A percentile compares a stretch with the other conserved stretches of the same genome.
These are phyloP conservation scores for Herpetomonas samuelpessoai DNA, from an alignment of 208 protist genomes.

Conservation along the genomic window DNA sequence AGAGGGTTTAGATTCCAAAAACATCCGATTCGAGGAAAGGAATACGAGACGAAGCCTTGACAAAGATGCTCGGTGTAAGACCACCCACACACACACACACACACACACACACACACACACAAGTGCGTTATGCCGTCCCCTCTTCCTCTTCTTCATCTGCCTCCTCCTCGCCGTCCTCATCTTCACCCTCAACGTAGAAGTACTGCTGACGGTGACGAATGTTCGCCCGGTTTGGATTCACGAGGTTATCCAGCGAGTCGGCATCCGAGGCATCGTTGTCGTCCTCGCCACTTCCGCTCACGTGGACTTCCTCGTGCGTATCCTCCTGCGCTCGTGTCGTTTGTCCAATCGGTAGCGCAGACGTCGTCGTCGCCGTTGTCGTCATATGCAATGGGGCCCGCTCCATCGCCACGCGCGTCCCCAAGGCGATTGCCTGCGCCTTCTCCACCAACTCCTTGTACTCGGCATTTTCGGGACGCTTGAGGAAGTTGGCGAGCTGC, in stretches of 20 bases:
- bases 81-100: too few species aligned
- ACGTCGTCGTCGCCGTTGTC: constrained; percentile 51
- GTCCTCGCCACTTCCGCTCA: neutral
- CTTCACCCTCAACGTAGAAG: constrained; percentile 60
- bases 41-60: too few species aligned
- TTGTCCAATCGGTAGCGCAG: constrained; percentile 27
- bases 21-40: too few species aligned
- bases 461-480: constrained; percentile 25
- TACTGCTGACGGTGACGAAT: constrained; percentile 74
- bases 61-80: too few species aligned
- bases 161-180: constrained; percentile 52
- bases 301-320: constrained; percentile 9
- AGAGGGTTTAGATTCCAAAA: too few species aligned
- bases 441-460: constrained; percentile 36
- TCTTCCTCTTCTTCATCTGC: too few species aligned
- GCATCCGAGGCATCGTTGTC: constrained; percentile 3
- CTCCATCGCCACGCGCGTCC: constrained; percentile 31
- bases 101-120: too few species aligned
- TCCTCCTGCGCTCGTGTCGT: constrained; percentile 7
- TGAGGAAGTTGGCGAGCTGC: constrained; percentile 65
- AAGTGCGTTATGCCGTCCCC: too few species aligned
- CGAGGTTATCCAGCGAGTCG: constrained; percentile 13
- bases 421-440: constrained; percentile 40
- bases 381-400: constrained; percentile 49
- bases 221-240: constrained; percentile 74